Conservation (phyloP, 2,329 filamentous ascomycete genomes). For the Aspergillus calidoustus region DNA sequence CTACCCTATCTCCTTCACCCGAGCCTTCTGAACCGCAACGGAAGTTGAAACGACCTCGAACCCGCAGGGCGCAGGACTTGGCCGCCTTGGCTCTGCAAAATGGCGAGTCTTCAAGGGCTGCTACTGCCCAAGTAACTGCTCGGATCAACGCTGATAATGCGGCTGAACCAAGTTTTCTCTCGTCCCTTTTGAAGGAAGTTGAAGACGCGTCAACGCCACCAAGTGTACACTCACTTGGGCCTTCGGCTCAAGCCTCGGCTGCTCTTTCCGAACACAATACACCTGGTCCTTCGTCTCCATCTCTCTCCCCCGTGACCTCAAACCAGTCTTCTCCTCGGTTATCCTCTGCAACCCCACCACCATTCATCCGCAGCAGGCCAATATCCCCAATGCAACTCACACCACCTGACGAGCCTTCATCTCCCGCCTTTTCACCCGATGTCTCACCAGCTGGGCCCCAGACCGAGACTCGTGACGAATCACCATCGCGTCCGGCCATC, state of each 20-base stretch:
- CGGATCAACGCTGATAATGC: slow-evolving; percentile 42
- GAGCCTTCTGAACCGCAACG: slow-evolving; percentile 72
- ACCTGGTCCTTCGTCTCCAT: slow-evolving; percentile 48
- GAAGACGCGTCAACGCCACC: slow-evolving; percentile 58
- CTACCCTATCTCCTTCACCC: slow-evolving; percentile 78
- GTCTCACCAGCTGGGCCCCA: slow-evolving; percentile 68
- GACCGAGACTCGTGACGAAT: slow-evolving; percentile 32
- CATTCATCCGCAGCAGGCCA: slow-evolving; percentile 37
- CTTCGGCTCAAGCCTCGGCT: slow-evolving; percentile 42
- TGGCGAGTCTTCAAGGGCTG: slow-evolving; percentile 45
- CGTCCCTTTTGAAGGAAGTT: slow-evolving; percentile 85
- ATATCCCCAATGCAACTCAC: slow-evolving; percentile 42
- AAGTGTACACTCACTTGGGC: slow-evolving; percentile 35
- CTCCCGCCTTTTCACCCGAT: slow-evolving; percentile 66
- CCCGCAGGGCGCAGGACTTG: slow-evolving; percentile 66
- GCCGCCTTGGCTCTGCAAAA: slow-evolving; percentile 51
- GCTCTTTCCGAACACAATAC: slow-evolving; percentile 42
- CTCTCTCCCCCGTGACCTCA: slow-evolving; percentile 46
- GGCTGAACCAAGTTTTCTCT: slow-evolving; percentile 77
- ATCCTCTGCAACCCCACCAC: slow-evolving; percentile 45
- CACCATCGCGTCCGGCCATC: slow-evolving; percentile 19
- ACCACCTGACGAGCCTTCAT: slow-evolving; percentile 36
- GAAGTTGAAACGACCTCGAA: slow-evolving; percentile 85
- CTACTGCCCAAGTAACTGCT: slow-evolving; percentile 36
- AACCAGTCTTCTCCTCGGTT: slow-evolving; percentile 46